phyloP scores from a whole-genome alignment of 345 rosid genomes.

The Clausena lansium region DNA sequence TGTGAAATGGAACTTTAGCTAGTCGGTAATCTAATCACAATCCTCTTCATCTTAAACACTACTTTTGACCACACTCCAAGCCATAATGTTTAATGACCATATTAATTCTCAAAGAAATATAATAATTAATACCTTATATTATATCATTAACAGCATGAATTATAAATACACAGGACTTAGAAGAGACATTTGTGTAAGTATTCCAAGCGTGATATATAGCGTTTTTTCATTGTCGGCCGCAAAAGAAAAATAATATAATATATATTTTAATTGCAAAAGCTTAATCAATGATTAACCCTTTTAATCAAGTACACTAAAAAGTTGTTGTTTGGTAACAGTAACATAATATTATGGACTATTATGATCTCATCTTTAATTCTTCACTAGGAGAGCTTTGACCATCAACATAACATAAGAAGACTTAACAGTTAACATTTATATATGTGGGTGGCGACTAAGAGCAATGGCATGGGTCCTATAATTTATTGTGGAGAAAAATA shows the following conservation, averaged over 20 bases:
- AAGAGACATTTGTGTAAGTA: neutral
- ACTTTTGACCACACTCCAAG: neutral
- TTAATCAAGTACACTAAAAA: neutral
- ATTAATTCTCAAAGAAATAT: neutral
- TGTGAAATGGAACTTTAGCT: neutral
- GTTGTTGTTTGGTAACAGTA: conserved; percentile 25
- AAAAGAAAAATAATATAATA: neutral
- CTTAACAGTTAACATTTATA: neutral
- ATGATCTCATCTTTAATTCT: neutral
- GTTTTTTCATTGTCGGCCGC: neutral
- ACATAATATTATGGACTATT: neutral
- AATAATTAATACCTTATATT: neutral
- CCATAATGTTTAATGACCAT: neutral
- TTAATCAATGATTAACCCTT: neutral
- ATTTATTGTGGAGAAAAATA: neutral
- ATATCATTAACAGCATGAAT: neutral
- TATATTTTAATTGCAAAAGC: neutral
- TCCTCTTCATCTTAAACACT: neutral
- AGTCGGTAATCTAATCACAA: conserved; percentile 1
- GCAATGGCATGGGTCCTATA: neutral
- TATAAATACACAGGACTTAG: neutral
- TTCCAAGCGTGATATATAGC: neutral
- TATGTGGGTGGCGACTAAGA: conserved; percentile 21
- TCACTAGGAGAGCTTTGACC: neutral
- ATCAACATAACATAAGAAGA: neutral